Percentiles rank a stretch among this genome's conserved stretches.
Conservation (phyloP, 225 moss, liverwort and hornwort species). For the Antitrichia curtipendula region DNA sequence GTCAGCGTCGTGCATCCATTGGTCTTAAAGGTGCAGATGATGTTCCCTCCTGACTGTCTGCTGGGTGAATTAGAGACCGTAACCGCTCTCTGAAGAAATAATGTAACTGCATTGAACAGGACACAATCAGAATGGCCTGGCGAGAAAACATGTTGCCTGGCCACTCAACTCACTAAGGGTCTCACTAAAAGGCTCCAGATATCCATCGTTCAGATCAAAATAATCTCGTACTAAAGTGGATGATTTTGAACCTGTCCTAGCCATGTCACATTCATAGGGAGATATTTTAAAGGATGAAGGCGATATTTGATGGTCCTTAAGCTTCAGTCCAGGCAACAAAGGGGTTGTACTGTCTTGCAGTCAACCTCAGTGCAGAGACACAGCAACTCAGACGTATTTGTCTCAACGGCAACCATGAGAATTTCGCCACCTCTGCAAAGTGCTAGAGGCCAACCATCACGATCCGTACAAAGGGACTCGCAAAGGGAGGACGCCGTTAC, state of each 20-base stretch:
- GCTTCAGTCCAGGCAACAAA: background rate
- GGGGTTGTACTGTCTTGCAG: background rate
- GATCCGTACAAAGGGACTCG: background rate
- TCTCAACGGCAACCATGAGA: background rate
- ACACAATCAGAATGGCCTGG: conserved; percentile 35
- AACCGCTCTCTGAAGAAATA: conserved; percentile 49
- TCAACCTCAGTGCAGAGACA: background rate
- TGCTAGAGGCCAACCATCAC: background rate
- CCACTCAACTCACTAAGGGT: conserved; percentile 5
- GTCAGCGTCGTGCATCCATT: conserved; percentile 23
- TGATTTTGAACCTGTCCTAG: background rate
- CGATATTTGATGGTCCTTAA: background rate
- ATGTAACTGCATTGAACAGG: conserved; percentile 46
- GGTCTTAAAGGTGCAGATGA: conserved; percentile 25
- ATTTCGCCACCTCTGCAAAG: background rate
- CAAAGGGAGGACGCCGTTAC: background rate
- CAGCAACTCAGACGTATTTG: background rate
- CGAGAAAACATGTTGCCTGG: conserved; percentile 11
- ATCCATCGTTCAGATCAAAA: background rate
- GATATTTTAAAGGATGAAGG: background rate
- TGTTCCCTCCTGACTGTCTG: conserved; percentile 20
- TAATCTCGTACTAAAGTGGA: background rate
- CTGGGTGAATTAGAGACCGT: conserved; percentile 25
- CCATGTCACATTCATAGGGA: background rate
- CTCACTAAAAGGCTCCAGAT: background rate